Conservation (phyloP, 2,329 filamentous ascomycete genomes). For the Claviceps pusilla region DNA sequence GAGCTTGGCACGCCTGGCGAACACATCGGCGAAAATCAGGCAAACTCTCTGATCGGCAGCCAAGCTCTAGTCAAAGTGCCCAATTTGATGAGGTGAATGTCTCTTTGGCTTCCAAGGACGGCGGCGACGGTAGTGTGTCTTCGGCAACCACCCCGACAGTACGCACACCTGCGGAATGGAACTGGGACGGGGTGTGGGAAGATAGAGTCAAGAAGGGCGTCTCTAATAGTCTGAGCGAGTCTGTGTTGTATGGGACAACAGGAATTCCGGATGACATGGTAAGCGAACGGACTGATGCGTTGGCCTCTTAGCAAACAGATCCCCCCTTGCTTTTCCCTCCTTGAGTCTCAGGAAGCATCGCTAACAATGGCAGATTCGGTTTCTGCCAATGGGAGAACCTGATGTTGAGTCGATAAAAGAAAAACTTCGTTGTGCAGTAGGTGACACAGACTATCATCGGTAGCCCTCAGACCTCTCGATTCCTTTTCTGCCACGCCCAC, state of each 20-base stretch:
- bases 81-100: background rate
- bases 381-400: constrained; percentile 46
- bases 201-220: constrained; percentile 71
- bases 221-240: constrained; percentile 61
- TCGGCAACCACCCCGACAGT: constrained; percentile 3
- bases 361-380: constrained; percentile 40
- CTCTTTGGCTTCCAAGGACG: background rate
- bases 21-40: constrained; percentile 39
- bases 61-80: background rate
- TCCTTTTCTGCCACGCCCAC: background rate
- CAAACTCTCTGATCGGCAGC: constrained; percentile 10
- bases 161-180: constrained; percentile 63
- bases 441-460: constrained; percentile 12
- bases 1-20: constrained; percentile 89
- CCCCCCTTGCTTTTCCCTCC: too few relatives aligned
- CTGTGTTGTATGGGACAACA: constrained; percentile 57
- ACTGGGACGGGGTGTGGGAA: constrained; percentile 96
- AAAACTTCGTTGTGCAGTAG: constrained; percentile 39
- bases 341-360: background rate
- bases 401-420: constrained; percentile 44
- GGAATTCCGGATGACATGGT: constrained; percentile 57
- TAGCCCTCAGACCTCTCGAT: background rate
- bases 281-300: constrained; percentile 16
- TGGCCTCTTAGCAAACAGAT: background rate
- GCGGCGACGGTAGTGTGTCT: background rate